Evolutionary conservation across 495 filamentous ascomycete species (phyloP).

Genomic region (Pseudevernia furfuracea): DNA sequence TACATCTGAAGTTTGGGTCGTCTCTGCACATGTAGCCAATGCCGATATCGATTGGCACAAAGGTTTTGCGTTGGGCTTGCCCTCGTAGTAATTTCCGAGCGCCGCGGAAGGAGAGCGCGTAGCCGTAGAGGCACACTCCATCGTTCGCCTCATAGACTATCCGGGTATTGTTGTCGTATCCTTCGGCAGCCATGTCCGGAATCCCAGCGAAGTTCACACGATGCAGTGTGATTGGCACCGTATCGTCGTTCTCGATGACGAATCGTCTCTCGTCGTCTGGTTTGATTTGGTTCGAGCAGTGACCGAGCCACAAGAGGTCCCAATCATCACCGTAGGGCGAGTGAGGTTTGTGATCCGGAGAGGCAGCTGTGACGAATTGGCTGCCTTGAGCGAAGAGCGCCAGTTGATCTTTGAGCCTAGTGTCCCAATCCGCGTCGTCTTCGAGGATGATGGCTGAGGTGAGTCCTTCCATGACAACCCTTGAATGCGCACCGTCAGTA

Average conservation of each 20-base stretch:
- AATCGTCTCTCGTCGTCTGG: conserved; percentile 22
- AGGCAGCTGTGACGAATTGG: conserved; percentile 26
- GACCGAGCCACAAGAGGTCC: conserved; percentile 51
- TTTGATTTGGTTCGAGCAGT: conserved; percentile 37
- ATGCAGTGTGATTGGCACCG: conserved; percentile 21
- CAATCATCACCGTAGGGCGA: conserved; percentile 53
- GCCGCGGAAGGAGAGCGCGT: conserved; percentile 47
- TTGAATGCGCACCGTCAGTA: conserved; percentile 8
- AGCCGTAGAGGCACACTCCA: conserved; percentile 47
- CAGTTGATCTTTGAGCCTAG: conserved; percentile 44
- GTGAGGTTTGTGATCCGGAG: conserved; percentile 19
- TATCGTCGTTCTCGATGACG: conserved; percentile 28
- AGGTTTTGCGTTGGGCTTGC: conserved; percentile 36
- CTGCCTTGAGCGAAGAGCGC: conserved; percentile 38
- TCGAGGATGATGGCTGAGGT: conserved; percentile 48
- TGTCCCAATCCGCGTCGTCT: conserved; percentile 54
- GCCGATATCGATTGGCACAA: conserved; percentile 41
- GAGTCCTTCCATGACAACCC: conserved; percentile 40
- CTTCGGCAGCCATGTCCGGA: conserved; percentile 18
- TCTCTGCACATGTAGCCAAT: conserved; percentile 43
- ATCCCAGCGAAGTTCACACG: conserved; percentile 18
- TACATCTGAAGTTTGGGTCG: conserved; percentile 32
- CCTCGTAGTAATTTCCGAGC: conserved; percentile 47
- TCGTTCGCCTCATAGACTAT: conserved; percentile 39
- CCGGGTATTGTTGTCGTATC: conserved; percentile 37